Evolutionary conservation across 2,329 filamentous ascomycete species (phyloP).

Genomic region (Penicillium paneum): DNA sequence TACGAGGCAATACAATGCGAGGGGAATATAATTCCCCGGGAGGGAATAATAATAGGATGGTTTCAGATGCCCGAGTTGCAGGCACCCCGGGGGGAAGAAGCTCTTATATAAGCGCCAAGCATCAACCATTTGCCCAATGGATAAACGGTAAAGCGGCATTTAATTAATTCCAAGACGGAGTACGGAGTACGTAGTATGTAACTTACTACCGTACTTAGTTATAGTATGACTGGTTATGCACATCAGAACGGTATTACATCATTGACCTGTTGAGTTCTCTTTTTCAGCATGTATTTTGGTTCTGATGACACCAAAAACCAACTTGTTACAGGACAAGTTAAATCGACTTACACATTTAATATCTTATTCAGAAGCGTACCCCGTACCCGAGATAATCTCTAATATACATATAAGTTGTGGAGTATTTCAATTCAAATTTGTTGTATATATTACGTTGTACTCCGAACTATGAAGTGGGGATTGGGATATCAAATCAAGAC

Average conservation of each 20-base stretch:
- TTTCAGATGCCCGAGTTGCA: constrained; percentile 1
- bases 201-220: too few species aligned
- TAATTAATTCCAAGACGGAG: background rate
- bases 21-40: constrained; percentile 5
- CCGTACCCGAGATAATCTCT: background rate
- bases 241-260: too few species aligned
- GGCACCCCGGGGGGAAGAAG: background rate
- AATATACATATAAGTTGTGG: background rate
- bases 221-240: too few species aligned
- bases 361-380: background rate
- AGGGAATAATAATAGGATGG: background rate
- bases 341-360: background rate
- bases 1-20: constrained; percentile 8
- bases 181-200: too few species aligned
- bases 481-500: background rate
- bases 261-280: too few species aligned
- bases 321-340: too few species aligned
- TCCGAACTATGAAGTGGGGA: background rate
- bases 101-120: constrained; percentile 11
- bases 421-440: background rate
- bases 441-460: background rate
- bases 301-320: too few species aligned
- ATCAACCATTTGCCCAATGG: constrained; percentile 4
- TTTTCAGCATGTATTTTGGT: too few species aligned
- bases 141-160: background rate